These are phyloP conservation scores for Suillus weaverae DNA, from an alignment of 768 basidiomycete genomes.

Conservation along the genomic window DNA sequence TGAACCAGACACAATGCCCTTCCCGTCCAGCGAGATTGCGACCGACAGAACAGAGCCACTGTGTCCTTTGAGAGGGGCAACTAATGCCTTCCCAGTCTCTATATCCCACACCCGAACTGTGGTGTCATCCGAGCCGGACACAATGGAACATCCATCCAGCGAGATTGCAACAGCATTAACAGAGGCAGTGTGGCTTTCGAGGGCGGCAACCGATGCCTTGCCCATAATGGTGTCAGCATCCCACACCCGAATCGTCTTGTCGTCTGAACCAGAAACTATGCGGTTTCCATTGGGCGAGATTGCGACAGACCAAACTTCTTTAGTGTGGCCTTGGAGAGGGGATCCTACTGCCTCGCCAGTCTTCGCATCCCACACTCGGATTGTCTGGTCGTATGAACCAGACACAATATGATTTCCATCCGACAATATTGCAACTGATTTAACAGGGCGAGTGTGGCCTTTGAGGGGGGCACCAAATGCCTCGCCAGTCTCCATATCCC, in stretches of 20 bases:
- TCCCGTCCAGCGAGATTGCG: neutral
- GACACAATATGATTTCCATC: neutral
- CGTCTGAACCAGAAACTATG: neutral
- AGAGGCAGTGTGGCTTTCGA: neutral
- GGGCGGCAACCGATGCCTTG: neutral
- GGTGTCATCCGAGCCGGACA: neutral
- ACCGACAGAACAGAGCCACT: neutral
- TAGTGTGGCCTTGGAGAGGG: neutral
- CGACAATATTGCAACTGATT: neutral
- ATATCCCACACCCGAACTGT: neutral
- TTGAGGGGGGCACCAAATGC: neutral
- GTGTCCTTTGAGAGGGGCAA: neutral
- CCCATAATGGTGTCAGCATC: neutral
- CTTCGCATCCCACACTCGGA: neutral
- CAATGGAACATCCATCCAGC: neutral
- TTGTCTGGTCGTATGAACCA: neutral
- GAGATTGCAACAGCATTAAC: neutral
- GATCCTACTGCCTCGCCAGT: neutral
- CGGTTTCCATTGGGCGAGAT: neutral
- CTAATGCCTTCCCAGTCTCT: neutral
- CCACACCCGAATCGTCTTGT: neutral
- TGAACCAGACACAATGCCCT: neutral
- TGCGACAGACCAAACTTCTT: accelerated
- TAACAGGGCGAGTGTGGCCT: accelerated
- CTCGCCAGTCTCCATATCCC: too few relatives aligned